Evolutionary conservation across 106 monocot species (phyloP), one percentile per base, ranked within the genome.

Genomic region (Dendrobium officinale): DNA sequence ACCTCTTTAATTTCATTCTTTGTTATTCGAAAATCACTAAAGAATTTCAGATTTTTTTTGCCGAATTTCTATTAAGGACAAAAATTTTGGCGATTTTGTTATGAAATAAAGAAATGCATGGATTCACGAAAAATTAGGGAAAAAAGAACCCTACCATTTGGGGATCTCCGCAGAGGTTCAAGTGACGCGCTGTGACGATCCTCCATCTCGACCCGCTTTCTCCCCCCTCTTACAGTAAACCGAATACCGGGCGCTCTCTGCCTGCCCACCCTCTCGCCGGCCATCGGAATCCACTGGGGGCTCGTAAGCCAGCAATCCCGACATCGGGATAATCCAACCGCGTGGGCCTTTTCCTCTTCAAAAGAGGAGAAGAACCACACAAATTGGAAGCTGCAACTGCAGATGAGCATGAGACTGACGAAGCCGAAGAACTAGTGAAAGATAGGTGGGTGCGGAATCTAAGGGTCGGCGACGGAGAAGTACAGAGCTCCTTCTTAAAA

Each of bases 291-390:
- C 70, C 24, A 59, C 58, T 74, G 78, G 73, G 66, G 72, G 55
- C 45, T 26, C 85, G 19, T 79, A 70, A 20, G 79, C 24, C 42
- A 56, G 27, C 9, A 55, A 55, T 67, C 81, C 73, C 75, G 42
- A 18, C 81, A 82, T 67, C 42, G 94, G 94, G 7, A 97, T 89
- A 54, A 54, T 85, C 83, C 44, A 97, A 87, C 72, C 84, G 81
- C 73, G 87, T 83, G 67, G 96, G 96, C 82, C 94, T 80, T 88
- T 94, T 94, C 88, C 94, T 83, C 92, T 94, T 96, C 80, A 91
- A 51, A 17, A 80, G 33, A 17, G 73, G 8, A 73, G 73, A 67
- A 26, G 85, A 61, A 7, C 4, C 75, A 76, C 77, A 66, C 19
- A 45, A 17, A 61, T 37, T 77, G 22, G 54, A 75, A 42, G 27